Evolutionary conservation across 805 yeast species (phyloP).

Genomic region (Myxozyma udenii): DNA sequence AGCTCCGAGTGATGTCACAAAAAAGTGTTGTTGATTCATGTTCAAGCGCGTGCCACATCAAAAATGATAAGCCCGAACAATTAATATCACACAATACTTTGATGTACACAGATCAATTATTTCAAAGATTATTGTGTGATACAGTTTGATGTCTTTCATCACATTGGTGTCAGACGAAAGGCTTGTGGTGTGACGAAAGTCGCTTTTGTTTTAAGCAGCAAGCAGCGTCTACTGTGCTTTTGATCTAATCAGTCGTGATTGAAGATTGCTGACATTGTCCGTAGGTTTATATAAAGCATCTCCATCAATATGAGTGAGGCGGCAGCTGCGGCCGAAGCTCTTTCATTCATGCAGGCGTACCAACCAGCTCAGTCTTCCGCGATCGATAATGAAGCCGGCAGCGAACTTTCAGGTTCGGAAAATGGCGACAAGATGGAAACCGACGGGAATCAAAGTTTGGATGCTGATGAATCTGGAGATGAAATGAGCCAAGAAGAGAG

Average conservation of each 20-base stretch:
- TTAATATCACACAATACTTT: no score
- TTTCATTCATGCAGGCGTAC: slow-evolving; percentile 25
- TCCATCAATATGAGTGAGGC: slow-evolving; percentile 23
- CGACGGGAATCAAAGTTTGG: slow-evolving; percentile 1
- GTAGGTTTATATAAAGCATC: no score
- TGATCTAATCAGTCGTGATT: not conserved
- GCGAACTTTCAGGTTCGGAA: slow-evolving; percentile 2
- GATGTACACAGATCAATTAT: no score
- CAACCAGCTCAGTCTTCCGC: no score
- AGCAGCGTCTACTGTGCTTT: not conserved
- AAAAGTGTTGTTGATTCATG: no score
- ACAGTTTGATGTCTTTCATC: no score
- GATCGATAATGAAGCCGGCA: not conserved
- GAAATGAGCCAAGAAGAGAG: slow-evolving; percentile 4
- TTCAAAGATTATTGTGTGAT: no score
- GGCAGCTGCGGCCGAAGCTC: slow-evolving; percentile 22
- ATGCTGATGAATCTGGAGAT: slow-evolving; percentile 3
- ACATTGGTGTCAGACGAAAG: no score
- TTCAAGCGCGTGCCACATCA: no score
- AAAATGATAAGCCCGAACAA: no score
- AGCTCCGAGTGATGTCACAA: no score
- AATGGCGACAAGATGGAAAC: not conserved
- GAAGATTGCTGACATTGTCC: slow-evolving; percentile 1
- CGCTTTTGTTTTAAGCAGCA: not conserved
- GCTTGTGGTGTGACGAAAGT: no score